phyloP scores from a whole-genome alignment of 129 eudicot species.

The Logfia minima region DNA sequence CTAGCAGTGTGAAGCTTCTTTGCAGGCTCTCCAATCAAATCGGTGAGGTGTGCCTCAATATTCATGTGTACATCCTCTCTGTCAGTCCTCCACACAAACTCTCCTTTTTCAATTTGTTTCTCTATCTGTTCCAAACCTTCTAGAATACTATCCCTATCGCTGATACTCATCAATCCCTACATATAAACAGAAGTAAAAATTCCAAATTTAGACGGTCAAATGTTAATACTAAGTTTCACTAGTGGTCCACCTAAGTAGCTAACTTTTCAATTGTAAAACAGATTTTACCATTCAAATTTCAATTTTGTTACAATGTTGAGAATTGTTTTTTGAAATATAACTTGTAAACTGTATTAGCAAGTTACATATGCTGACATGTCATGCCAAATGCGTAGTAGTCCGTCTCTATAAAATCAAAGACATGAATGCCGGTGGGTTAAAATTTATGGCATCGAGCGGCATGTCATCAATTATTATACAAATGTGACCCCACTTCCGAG shows the following conservation, averaged over 20 bases:
- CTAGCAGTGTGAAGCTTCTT: slow-evolving; percentile 97
- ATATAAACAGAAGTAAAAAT: neutral
- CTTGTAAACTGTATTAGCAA: neutral
- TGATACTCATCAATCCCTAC: slow-evolving; percentile 64
- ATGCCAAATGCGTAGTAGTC: no score
- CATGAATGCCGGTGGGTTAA: no score
- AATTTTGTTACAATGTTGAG: neutral
- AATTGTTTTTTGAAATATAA: no score
- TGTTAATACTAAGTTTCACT: neutral
- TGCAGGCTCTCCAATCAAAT: slow-evolving; percentile 89
- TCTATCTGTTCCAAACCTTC: slow-evolving; percentile 74
- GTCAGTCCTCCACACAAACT: slow-evolving; percentile 85
- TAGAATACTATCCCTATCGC: slow-evolving; percentile 60
- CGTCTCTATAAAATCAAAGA: no score
- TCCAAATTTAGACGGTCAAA: no score
- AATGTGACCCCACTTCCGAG: neutral
- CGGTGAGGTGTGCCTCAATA: slow-evolving; percentile 93
- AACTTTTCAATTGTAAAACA: no score
- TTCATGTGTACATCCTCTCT: slow-evolving; percentile 97
- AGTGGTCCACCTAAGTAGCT: neutral
- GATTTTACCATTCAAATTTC: neutral
- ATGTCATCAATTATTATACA: neutral
- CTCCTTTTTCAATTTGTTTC: slow-evolving; percentile 64
- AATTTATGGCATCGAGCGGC: neutral
- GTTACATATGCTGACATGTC: no score